These are phyloP conservation scores for Graphiopsis chlorocephala DNA, from an alignment of 2,329 filamentous ascomycete species.

Conservation along the genomic window DNA sequence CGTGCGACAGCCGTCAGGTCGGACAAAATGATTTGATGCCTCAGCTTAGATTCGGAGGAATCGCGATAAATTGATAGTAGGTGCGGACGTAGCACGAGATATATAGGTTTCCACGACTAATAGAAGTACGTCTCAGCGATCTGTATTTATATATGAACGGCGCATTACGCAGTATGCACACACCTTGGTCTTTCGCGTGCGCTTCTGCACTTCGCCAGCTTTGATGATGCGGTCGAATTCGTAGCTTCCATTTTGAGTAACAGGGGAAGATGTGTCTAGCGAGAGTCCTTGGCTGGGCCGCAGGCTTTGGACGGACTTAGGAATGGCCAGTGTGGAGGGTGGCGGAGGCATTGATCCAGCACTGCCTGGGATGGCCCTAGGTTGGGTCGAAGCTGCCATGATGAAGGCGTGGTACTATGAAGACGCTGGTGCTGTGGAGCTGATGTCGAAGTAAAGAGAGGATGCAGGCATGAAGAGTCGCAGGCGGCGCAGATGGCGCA, in stretches of 20 bases:
- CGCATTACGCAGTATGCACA: constrained; percentile 43
- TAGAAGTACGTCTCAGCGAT: constrained; percentile 27
- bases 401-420: neutral
- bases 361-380: constrained; percentile 9
- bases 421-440: neutral
- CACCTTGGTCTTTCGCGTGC: constrained; percentile 85
- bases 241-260: constrained; percentile 93
- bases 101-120: constrained; percentile 86
- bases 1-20: constrained; percentile 89
- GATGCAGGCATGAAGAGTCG: constrained; percentile 10
- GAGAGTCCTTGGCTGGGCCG: constrained; percentile 37
- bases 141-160: neutral
- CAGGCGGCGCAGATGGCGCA: neutral
- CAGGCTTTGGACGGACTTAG: constrained; percentile 18
- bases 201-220: constrained; percentile 78
- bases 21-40: constrained; percentile 80
- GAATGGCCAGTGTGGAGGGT: constrained; percentile 16
- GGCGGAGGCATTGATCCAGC: constrained; percentile 4
- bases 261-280: constrained; percentile 71
- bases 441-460: neutral
- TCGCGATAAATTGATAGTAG: constrained; percentile 91
- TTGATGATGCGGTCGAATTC: constrained; percentile 94
- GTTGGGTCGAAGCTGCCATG: constrained; percentile 6
- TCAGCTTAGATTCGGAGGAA: constrained; percentile 82
- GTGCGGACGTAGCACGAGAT: constrained; percentile 85